phyloP scores from a whole-genome alignment of 768 basidiomycete species.

The Cubamyces sp. region DNA sequence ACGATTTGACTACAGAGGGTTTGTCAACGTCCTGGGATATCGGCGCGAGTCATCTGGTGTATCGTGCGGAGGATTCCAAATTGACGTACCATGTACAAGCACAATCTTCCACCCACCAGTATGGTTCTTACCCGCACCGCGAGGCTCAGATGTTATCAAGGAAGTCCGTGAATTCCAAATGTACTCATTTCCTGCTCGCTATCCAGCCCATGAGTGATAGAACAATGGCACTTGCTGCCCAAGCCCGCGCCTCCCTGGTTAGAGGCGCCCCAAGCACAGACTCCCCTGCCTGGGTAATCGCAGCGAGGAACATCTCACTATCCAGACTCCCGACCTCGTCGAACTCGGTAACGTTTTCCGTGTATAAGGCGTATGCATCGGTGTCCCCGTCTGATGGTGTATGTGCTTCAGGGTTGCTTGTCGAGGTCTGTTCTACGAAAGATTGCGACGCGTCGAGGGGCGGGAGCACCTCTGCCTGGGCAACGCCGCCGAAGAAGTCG shows the following conservation, averaged over 20 bases:
- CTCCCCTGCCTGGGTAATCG: not conserved
- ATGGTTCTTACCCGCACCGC: no score
- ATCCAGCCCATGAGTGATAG: slow-evolving; percentile 23
- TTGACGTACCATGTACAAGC: no score
- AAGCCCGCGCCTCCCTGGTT: slow-evolving; percentile 14
- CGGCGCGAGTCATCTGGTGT: no score
- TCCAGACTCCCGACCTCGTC: not conserved
- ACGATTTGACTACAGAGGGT: no score
- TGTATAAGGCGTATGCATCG: not conserved
- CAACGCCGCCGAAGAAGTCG: slow-evolving; percentile 79
- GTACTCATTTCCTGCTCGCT: slow-evolving; percentile 5
- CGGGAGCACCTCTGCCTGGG: slow-evolving; percentile 70
- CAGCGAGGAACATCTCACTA: slow-evolving; percentile 10
- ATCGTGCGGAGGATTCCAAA: no score
- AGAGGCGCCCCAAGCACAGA: slow-evolving; percentile 2
- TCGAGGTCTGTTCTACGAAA: not conserved
- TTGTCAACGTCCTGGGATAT: no score
- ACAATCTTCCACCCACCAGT: no score
- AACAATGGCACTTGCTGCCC: slow-evolving; percentile 25
- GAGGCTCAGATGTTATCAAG: no score
- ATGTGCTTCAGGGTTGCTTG: not conserved
- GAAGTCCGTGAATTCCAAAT: no score
- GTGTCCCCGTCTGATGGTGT: not conserved
- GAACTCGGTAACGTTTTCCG: not conserved
- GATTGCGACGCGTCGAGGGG: not conserved